Conservation (phyloP, 352 stramenopile species). For the Bremia lactucae region DNA sequence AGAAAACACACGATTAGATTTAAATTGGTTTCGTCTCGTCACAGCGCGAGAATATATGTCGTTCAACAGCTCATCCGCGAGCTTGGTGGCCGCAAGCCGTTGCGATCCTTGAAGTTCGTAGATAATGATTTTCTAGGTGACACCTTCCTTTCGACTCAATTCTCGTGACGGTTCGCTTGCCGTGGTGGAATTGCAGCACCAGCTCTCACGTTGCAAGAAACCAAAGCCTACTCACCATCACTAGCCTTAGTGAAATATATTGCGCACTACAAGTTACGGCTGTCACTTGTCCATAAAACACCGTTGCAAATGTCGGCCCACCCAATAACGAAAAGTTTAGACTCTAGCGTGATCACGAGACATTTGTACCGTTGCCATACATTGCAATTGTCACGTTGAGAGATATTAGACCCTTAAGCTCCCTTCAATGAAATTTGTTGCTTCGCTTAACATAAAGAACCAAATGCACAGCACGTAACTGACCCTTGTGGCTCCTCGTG, state of each 20-base stretch:
- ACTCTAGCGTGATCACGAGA: slow-evolving; percentile 26
- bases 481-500: slow-evolving; percentile 51
- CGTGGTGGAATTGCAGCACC: slow-evolving; percentile 86
- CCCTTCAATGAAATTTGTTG: slow-evolving; percentile 59
- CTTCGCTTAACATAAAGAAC: slow-evolving; percentile 41
- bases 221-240: slow-evolving; percentile 87
- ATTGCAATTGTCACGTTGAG: slow-evolving; percentile 55
- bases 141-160: slow-evolving; percentile 87
- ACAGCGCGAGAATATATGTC: slow-evolving; percentile 86
- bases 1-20: slow-evolving; percentile 56
- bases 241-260: slow-evolving; percentile 74
- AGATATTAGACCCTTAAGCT: slow-evolving; percentile 61
- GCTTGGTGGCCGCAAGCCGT: slow-evolving; percentile 75
- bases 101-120: slow-evolving; percentile 86
- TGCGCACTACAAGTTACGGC: slow-evolving; percentile 42
- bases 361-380: slow-evolving; percentile 56
- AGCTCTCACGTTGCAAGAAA: slow-evolving; percentile 72
- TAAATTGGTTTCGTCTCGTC: slow-evolving; percentile 76
- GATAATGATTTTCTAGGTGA: no score
- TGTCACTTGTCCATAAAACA: slow-evolving; percentile 79
- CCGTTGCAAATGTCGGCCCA: no score
- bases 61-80: slow-evolving; percentile 61
- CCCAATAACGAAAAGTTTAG: no score
- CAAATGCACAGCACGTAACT: slow-evolving; percentile 57
- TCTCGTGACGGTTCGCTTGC: slow-evolving; percentile 70